Evolutionary conservation across 495 filamentous ascomycete genomes (phyloP).

Genomic region (Filosporella fistucella): DNA sequence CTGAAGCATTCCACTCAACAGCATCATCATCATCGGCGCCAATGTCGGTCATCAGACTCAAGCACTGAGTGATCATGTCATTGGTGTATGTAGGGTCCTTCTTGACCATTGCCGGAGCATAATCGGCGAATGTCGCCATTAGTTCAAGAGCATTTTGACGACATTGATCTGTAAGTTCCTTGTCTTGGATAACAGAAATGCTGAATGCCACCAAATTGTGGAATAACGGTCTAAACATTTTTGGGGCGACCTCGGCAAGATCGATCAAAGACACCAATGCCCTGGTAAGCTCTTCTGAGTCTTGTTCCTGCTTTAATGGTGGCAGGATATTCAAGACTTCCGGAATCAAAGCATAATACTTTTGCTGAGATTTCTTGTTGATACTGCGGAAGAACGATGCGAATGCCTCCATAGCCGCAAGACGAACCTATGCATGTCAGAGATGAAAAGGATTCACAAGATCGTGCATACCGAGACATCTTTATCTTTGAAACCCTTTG

Average conservation of each 20-base stretch:
- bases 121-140: slow-evolving; percentile 98
- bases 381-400: slow-evolving; percentile 91
- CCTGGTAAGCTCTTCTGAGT: slow-evolving; percentile 84
- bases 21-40: slow-evolving; percentile 94
- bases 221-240: slow-evolving; percentile 95
- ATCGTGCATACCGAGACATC: slow-evolving; percentile 60
- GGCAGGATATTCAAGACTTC: slow-evolving; percentile 89
- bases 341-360: slow-evolving; percentile 81
- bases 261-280: slow-evolving; percentile 89
- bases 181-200: slow-evolving; percentile 89
- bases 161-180: slow-evolving; percentile 83
- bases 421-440: slow-evolving; percentile 52
- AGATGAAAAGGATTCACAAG: neutral
- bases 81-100: slow-evolving; percentile 85
- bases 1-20: slow-evolving; percentile 84
- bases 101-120: slow-evolving; percentile 86
- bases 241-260: slow-evolving; percentile 81
- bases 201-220: slow-evolving; percentile 87
- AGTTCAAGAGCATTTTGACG: slow-evolving; percentile 94
- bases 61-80: slow-evolving; percentile 98
- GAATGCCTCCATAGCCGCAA: slow-evolving; percentile 95
- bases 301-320: slow-evolving; percentile 82
- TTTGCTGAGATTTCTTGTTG: slow-evolving; percentile 75
- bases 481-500: slow-evolving; percentile 86
- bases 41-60: slow-evolving; percentile 99